Conservation (phyloP, 2,329 filamentous ascomycete species). For the Tolypocladium nubicola region DNA sequence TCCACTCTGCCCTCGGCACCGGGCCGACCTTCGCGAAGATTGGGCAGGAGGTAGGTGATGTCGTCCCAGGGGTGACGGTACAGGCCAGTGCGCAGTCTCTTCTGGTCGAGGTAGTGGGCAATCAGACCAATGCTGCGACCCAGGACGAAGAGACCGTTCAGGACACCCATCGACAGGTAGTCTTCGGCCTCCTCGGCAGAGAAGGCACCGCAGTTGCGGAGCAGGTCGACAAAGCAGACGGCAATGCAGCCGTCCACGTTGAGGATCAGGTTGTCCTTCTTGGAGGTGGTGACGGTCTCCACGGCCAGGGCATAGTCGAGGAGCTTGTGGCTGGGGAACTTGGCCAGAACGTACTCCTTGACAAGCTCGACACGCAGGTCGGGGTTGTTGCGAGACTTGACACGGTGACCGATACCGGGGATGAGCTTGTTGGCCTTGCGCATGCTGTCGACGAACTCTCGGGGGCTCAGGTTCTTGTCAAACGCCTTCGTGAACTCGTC, state of each 20-base stretch:
- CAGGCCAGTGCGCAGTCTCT: constrained; percentile 93
- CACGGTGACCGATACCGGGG: constrained; percentile 95
- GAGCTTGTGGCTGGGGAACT: constrained; percentile 96
- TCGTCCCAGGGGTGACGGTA: constrained; percentile 99
- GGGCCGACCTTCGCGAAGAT: constrained; percentile 57
- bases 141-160: constrained; percentile 98
- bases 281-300: constrained; percentile 95
- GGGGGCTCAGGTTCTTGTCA: constrained; percentile 94
- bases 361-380: constrained; percentile 99
- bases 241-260: constrained; percentile 98
- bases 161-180: constrained; percentile 97
- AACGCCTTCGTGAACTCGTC: constrained; percentile 98
- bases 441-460: constrained; percentile 98
- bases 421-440: constrained; percentile 99
- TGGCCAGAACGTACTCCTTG: constrained; percentile 96
- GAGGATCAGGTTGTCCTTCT: constrained; percentile 99
- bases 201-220: constrained; percentile 98
- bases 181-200: constrained; percentile 93
- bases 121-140: constrained; percentile 97
- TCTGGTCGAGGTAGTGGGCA: constrained; percentile 99
- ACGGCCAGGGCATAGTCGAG: constrained; percentile 98
- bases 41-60: constrained; percentile 89
- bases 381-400: constrained; percentile 99
- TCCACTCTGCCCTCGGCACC: constrained; percentile 82
- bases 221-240: constrained; percentile 95